phyloP scores from a whole-genome alignment of 2,329 filamentous ascomycete species.

The Alternaria sp. region DNA sequence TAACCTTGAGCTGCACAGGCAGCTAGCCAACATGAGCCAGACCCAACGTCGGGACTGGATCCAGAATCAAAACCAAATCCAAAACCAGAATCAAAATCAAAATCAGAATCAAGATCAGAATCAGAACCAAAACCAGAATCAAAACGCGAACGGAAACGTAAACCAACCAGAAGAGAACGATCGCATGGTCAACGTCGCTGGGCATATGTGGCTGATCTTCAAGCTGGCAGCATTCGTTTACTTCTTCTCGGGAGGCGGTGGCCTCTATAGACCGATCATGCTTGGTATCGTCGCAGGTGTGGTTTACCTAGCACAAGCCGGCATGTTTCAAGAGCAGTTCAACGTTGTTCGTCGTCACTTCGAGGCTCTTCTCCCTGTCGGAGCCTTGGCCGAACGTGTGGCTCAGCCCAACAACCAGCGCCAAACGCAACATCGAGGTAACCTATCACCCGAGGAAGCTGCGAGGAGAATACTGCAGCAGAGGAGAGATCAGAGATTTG shows the following conservation, averaged over 20 bases:
- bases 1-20: slow-evolving; percentile 19
- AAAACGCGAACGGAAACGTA: slow-evolving; percentile 12
- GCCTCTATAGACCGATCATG: slow-evolving; percentile 50
- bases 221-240: slow-evolving; percentile 66
- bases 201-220: slow-evolving; percentile 63
- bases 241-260: slow-evolving; percentile 58
- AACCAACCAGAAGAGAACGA: slow-evolving; percentile 31
- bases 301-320: slow-evolving; percentile 52
- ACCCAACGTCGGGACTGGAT: slow-evolving; percentile 25
- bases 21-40: slow-evolving; percentile 22
- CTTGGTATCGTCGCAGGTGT: slow-evolving; percentile 48
- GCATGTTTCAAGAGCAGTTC: slow-evolving; percentile 51
- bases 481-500: slow-evolving; percentile 34
- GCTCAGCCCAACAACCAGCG: slow-evolving; percentile 14
- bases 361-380: slow-evolving; percentile 49
- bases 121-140: slow-evolving; percentile 12
- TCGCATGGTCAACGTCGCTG: slow-evolving; percentile 33
- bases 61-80: slow-evolving; percentile 16
- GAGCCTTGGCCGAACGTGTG: slow-evolving; percentile 26
- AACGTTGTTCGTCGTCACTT: slow-evolving; percentile 51
- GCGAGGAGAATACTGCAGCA: slow-evolving; percentile 51
- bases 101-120: slow-evolving; percentile 19
- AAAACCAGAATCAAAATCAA: slow-evolving; percentile 20
- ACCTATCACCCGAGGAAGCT: slow-evolving; percentile 50
- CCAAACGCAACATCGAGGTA: slow-evolving; percentile 18